A percentile compares a stretch with the other conserved stretches of the same genome.
phyloP scores from a whole-genome alignment of 345 rosid genomes.

The Boechera stricta region DNA sequence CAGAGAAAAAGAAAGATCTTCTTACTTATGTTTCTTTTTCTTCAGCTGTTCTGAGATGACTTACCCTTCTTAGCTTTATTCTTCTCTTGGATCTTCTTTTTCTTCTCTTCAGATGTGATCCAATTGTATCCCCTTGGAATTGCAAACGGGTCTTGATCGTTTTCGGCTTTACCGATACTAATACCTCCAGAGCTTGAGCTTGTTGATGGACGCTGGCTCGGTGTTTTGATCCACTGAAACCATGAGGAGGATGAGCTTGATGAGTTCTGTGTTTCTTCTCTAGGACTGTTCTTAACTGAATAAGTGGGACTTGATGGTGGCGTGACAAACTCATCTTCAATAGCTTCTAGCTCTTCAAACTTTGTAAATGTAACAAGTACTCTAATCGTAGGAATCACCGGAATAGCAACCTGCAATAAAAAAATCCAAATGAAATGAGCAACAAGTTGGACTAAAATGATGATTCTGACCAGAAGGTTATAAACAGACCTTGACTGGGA shows the following conservation, averaged over 20 bases:
- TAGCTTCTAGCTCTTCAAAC: slow-evolving; percentile 88
- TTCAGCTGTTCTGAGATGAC: slow-evolving; percentile 44
- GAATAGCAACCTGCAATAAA: slow-evolving; percentile 81
- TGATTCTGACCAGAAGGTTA: slow-evolving; percentile 3
- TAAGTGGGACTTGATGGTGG: slow-evolving; percentile 93
- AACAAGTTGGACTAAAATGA: neutral
- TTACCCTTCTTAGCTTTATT: slow-evolving; percentile 69
- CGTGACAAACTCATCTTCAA: slow-evolving; percentile 83
- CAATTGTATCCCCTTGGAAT: slow-evolving; percentile 83
- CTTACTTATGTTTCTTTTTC: slow-evolving; percentile 31
- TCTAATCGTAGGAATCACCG: slow-evolving; percentile 95
- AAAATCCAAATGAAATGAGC: neutral
- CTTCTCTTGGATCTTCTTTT: slow-evolving; percentile 93
- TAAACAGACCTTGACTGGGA: slow-evolving; percentile 88
- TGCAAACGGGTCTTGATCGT: slow-evolving; percentile 76
- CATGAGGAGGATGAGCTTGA: slow-evolving; percentile 82
- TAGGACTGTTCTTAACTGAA: slow-evolving; percentile 66
- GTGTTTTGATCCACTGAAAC: slow-evolving; percentile 98
- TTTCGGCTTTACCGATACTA: slow-evolving; percentile 57
- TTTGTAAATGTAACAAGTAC: slow-evolving; percentile 92
- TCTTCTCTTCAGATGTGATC: slow-evolving; percentile 94
- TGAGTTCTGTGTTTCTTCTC: slow-evolving; percentile 50
- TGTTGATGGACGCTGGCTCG: slow-evolving; percentile 61
- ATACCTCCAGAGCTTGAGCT: slow-evolving; percentile 50
- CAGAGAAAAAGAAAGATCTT: slow-evolving; percentile 26